Evolutionary conservation across 202 grass and related monocot genomes (phyloP).

Genomic region (Brachypodium distachyon): DNA sequence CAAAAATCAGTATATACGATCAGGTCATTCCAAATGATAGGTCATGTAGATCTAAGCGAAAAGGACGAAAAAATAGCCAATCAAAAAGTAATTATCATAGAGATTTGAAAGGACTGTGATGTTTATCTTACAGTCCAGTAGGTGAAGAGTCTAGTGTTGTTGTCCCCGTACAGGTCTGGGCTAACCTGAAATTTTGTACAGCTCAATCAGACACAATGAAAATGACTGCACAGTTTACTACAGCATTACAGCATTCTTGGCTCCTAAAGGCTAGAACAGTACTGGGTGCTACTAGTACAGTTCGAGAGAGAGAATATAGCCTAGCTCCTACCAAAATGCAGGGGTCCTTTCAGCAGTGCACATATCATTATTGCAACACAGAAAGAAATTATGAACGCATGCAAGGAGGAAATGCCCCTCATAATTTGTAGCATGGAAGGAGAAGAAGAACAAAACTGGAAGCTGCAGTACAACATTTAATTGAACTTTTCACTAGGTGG

Average conservation of each 20-base stretch:
- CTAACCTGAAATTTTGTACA: constrained; percentile 64
- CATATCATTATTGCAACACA: constrained; percentile 40
- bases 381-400: constrained; percentile 21
- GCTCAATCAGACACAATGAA: constrained; percentile 17
- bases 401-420: constrained; percentile 17
- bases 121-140: constrained; percentile 84
- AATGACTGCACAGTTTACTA: background rate
- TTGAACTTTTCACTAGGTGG: constrained; percentile 26
- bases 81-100: constrained; percentile 5
- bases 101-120: constrained; percentile 26
- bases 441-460: constrained; percentile 30
- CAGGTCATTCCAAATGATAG: background rate
- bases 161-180: constrained; percentile 86
- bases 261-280: constrained; percentile 14
- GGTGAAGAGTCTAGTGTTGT: constrained; percentile 90
- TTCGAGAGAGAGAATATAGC: constrained; percentile 12
- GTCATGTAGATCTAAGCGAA: constrained; percentile 26
- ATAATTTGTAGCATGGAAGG: constrained; percentile 20
- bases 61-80: constrained; percentile 21
- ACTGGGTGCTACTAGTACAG: background rate
- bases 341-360: constrained; percentile 11
- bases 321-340: constrained; percentile 23
- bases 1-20: constrained; percentile 10
- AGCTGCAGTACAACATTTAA: constrained; percentile 32
- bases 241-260: constrained; percentile 1